Evolutionary conservation across 768 basidiomycete species (phyloP), one percentile per base, ranked within the genome.

Genomic region (Coprinellus aureogranulatus): DNA sequence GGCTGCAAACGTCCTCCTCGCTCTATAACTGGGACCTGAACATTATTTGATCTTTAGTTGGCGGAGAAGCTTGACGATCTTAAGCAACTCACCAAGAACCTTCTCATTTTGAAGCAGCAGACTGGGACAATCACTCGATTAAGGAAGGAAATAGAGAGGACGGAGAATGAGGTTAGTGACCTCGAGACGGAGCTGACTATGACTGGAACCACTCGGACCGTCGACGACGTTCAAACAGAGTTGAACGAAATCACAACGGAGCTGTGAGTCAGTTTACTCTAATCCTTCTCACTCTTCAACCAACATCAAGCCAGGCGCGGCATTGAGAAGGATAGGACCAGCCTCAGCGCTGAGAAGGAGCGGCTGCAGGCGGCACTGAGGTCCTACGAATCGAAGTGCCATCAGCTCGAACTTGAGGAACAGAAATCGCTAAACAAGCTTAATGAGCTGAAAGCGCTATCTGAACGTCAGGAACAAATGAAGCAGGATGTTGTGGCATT

Each of bases 221-320:
- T 84, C 0, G 90, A 93, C 46, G 94, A 95, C 47, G 88, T 98
- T 16, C 90, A 98, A 68, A 72, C 64, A 25, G 88, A 97, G 65
- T 76, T 97, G 5, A 84, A 89, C 54, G 71, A 73, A 1, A 68
- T 95, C 23, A 76, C 80, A 1, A 74, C 73, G 16, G 78, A 88
- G 59, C 77, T 93, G 94, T 96, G 64, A 66, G 85, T 71, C 44
- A n/a, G n/a, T n/a, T n/a, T n/a, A 23, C 26, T 27, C 11, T 31
- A 44, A 42, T 45, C 31, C 2, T 23, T 40, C n/a, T 54, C 25
- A 22, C 48, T 34, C 18, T 20, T 39, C 14, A 10, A 10, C 31
- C 54, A 20, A 23, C 47, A 28, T n/a, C 20, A 1, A 41, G 2
- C 30, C 23, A 92, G 90, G 27, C 88, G 86, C n/a, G 70, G 76